Evolutionary conservation across 2,329 filamentous ascomycete species (phyloP), one percentile per base, ranked within the genome.

Genomic region (Clarireedia monteithiana): DNA sequence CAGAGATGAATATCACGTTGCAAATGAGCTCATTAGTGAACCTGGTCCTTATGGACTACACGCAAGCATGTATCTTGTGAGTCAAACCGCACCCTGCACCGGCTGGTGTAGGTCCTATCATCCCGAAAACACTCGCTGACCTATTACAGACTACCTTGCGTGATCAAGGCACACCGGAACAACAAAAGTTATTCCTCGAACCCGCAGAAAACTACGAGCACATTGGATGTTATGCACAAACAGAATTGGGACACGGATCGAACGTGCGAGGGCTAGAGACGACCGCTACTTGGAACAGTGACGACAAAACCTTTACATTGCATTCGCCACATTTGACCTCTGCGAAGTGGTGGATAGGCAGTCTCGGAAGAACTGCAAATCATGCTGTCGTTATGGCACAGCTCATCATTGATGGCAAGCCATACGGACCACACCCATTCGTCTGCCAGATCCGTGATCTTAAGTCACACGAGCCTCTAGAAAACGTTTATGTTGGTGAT

Each of bases 271-370:
- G 86, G 12, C 57, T 70, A 46, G 67, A 70, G 57, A 69, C 68
- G 2, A 70, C 67, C 24, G 67, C 67, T 4, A 89, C 82, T 0
- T 91, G 86, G 86, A 85, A 88, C 65, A 74, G 81, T 0, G 74
- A 83, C 5, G 84, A 89, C 70, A 86, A 88, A 76, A 88, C 83
- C 3, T 91, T 91, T 65, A 84, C 77, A 14, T 76, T 91, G 38
- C 83, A 91, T 70, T 89, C 85, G 0, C 88, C 88, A 9, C 77
- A 82, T 59, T 75, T 91, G 55, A 91, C 88, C 1, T 81, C 87
- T 0, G 86, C 85, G 36, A 92, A 92, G 68, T 92, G 87, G 87
- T 91, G 88, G 88, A 90, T 90, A 63, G 88, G 88, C 1, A 88
- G 86, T 10, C 77, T 91, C 3, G 88, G 88, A 51, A 79, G 85